Evolutionary conservation across 2,329 filamentous ascomycete species (phyloP), one percentile per base, ranked within the genome.

Genomic region (Fusarium buxicola): DNA sequence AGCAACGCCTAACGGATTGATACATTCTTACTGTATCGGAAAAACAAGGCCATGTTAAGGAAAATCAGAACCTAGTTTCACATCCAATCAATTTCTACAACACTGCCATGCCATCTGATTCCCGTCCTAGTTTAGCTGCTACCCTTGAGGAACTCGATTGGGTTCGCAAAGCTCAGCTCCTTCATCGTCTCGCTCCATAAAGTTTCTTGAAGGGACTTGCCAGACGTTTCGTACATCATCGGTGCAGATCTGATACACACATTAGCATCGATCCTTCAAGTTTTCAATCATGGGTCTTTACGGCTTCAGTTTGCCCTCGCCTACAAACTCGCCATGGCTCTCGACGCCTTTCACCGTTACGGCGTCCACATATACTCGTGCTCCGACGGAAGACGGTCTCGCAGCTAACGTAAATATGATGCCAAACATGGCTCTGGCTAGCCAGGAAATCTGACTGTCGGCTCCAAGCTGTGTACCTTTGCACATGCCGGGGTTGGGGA

Each of bases 401-500:
- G 45, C 64, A 4, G 72, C 31, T 1, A 70, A 15, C 1, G 9
- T 24, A 4, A 39, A 50, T 10, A 56, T 16, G 7, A 68, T 24
- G 1, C 30, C 8, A 40, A 63, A 60, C 7, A 69, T 34, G 5
- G 72, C 18, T 6, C 41, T 36, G 7, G 53, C 55, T 0, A 71
- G 10, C 3, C 65, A 25, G 3, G 69, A 64, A 2, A 58, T 56
- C 7, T 56, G 40, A 0, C 68, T 60, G 1, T 80, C 75, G 3
- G 77, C 71, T 15, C 65, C 62, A 7, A 86, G 73, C 0, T 73
- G 68, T 0, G 84, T 84, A 5, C 79, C 81, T 13, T 71, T 76
- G 15, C 77, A 73, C 12, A 75, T 77, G 0, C 79, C 82, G 0
- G 82, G 83, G 13, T 81, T 81, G 5, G 77, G 78, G 1, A 81